Percentiles rank a stretch among this genome's conserved stretches.
These are phyloP conservation scores for Trifolium fragiferum DNA, from an alignment of 306 rosid genomes.

Conservation along the genomic window DNA sequence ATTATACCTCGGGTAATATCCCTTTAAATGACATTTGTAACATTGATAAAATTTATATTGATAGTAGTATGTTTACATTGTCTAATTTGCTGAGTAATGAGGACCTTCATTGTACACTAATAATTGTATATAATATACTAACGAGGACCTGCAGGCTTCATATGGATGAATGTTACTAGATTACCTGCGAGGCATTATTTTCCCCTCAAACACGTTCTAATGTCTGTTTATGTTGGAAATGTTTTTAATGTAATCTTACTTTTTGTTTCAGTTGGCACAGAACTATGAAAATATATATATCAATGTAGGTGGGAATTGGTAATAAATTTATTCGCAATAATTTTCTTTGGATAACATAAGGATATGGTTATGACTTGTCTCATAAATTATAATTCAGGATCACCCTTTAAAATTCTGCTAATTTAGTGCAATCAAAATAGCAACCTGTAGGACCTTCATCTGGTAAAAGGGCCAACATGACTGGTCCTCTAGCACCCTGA, in stretches of 20 bases:
- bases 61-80: too few relatives aligned
- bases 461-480: constrained; percentile 33
- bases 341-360: not conserved
- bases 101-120: too few relatives aligned
- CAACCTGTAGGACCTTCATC: constrained; percentile 28
- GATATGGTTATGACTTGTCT: not conserved
- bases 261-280: not conserved
- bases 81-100: not conserved
- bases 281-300: not conserved
- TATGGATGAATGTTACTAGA: not conserved
- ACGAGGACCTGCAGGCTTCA: not conserved
- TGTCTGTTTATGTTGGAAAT: not conserved
- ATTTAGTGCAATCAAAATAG: constrained; percentile 24
- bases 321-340: not conserved
- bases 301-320: not conserved
- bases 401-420: constrained; percentile 27
- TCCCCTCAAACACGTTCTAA: not conserved
- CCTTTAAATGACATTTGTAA: constrained; percentile 1
- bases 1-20: constrained; percentile 47
- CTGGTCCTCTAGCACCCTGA: constrained; percentile 63
- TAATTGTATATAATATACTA: not conserved
- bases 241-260: not conserved
- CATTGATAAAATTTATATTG: not conserved
- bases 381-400: not conserved
- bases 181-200: not conserved